Conservation (phyloP, 441 rosid genomes). For the Brassica balearica region DNA sequence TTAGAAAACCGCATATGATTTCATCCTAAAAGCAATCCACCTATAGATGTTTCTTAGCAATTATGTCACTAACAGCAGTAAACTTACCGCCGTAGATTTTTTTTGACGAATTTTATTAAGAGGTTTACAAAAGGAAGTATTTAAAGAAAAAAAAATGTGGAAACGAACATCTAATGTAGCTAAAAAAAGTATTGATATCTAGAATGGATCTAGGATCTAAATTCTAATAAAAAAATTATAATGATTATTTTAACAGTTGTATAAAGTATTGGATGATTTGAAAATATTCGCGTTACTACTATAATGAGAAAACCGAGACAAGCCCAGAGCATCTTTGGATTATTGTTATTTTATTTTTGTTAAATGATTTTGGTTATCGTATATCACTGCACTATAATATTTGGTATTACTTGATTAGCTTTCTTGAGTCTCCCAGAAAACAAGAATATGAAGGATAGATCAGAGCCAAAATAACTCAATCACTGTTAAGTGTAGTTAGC, state of each 20-base stretch:
- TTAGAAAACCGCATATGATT: neutral
- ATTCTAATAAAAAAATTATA: conserved; percentile 2
- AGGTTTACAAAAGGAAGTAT: neutral
- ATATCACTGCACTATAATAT: neutral
- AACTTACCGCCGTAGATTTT: neutral
- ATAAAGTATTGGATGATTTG: conserved; percentile 12
- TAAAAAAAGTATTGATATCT: conserved; percentile 30
- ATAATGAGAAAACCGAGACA: conserved; percentile 17
- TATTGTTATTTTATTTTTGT: neutral
- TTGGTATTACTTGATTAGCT: neutral
- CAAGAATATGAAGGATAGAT: neutral
- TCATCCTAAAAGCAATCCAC: neutral
- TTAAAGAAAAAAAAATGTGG: neutral
- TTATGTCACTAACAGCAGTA: neutral
- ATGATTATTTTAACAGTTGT: neutral
- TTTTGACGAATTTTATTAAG: neutral
- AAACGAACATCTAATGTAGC: conserved; percentile 28
- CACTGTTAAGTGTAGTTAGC: neutral
- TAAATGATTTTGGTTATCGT: neutral
- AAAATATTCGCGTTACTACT: conserved; percentile 23
- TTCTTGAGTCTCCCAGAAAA: neutral
- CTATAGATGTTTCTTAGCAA: neutral
- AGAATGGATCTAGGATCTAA: conserved; percentile 43
- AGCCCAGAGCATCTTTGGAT: neutral
- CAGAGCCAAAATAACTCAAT: conserved; percentile 5